phyloP scores from a whole-genome alignment of 352 stramenopile species.

The Phytophthora tentaculata region DNA sequence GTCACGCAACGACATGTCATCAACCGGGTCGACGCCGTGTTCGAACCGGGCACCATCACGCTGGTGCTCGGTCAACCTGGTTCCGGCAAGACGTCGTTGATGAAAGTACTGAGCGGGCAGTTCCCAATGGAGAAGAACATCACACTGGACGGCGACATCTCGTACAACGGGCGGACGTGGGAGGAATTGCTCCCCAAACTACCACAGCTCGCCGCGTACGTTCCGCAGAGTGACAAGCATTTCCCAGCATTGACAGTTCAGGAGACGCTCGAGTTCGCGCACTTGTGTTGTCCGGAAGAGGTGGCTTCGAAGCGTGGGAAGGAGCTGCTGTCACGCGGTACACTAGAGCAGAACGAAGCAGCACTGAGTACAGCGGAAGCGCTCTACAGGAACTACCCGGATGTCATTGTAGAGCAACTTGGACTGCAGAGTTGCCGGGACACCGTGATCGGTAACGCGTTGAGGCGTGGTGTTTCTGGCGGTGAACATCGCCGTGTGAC shows the following conservation, averaged over 20 bases:
- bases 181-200: conserved; percentile 21
- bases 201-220: conserved; percentile 32
- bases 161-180: conserved; percentile 36
- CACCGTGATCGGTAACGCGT: conserved; percentile 48
- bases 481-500: conserved; percentile 88
- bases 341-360: conserved; percentile 22
- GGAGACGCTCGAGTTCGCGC: conserved; percentile 40
- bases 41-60: conserved; percentile 47
- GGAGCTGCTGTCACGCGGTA: conserved; percentile 42
- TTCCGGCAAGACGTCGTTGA: conserved; percentile 50
- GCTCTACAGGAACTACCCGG: conserved; percentile 35
- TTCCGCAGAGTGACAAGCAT: conserved; percentile 35
- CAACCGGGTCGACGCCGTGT: conserved; percentile 38
- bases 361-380: conserved; percentile 12
- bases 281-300: conserved; percentile 28
- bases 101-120: conserved; percentile 41
- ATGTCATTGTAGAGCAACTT: conserved; percentile 30
- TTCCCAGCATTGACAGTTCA: conserved; percentile 36
- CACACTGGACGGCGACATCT: conserved; percentile 34
- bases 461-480: conserved; percentile 64
- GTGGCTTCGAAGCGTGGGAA: conserved; percentile 56
- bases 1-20: conserved; percentile 32
- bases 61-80: conserved; percentile 44
- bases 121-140: conserved; percentile 39
- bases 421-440: conserved; percentile 42